These are phyloP conservation scores for Akanthomyces uredinophilus DNA, from an alignment of 2,329 filamentous ascomycete genomes.

Conservation along the genomic window DNA sequence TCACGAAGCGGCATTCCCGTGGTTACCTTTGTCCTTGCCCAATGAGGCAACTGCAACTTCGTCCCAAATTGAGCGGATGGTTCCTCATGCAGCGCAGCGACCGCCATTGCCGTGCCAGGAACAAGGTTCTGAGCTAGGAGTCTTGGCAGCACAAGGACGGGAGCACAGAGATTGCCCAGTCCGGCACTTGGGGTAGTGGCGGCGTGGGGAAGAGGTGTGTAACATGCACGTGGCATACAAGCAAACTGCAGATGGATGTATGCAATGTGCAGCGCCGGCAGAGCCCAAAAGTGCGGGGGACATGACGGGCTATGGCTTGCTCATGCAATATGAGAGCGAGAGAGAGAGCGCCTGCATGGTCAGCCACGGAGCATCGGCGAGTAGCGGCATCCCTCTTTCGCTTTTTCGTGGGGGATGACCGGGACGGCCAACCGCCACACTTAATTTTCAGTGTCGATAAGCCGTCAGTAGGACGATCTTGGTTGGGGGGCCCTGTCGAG, in stretches of 20 bases:
- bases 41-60: neutral
- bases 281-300: neutral
- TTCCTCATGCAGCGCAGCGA: neutral
- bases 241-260: neutral
- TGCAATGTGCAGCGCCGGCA: no score
- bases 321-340: neutral
- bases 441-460: neutral
- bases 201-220: neutral
- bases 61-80: neutral
- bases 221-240: neutral
- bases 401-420: neutral
- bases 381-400: neutral
- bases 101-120: neutral
- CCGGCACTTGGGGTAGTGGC: neutral
- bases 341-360: neutral
- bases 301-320: neutral
- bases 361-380: neutral
- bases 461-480: neutral
- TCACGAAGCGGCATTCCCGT: neutral
- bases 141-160: neutral
- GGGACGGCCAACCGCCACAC: neutral
- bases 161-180: neutral
- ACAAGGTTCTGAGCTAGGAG: neutral
- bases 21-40: neutral
- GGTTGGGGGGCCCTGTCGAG: neutral